phyloP scores from a whole-genome alignment of 768 basidiomycete genomes.

The Xerocomellus chrysenteron region DNA sequence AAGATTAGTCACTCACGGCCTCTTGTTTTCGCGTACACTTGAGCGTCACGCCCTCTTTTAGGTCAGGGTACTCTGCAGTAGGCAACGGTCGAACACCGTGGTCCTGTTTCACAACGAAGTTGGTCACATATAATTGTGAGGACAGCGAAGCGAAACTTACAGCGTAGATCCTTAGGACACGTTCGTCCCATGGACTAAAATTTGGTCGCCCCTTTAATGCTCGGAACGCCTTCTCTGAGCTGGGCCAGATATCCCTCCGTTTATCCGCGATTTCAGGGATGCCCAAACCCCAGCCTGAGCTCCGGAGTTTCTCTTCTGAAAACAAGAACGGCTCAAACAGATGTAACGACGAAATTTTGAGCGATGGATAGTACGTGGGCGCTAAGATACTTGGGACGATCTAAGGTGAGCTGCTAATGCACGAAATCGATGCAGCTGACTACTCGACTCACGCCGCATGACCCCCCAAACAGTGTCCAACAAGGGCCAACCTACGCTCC shows the following conservation, averaged over 20 bases:
- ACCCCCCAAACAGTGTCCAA: conserved; percentile 8
- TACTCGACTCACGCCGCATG: background rate
- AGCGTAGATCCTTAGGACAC: background rate
- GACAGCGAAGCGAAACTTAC: background rate
- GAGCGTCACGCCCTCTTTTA: conserved; percentile 2
- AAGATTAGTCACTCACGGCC: background rate
- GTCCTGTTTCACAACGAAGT: too few species aligned
- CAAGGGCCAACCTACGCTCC: background rate
- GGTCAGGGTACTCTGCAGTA: conserved; percentile 1
- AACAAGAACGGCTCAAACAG: background rate
- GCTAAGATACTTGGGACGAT: background rate
- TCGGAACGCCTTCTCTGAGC: background rate
- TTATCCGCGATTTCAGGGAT: background rate
- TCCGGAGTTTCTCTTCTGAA: background rate
- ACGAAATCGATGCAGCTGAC: too few species aligned
- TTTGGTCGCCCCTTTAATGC: background rate
- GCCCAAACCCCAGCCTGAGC: background rate
- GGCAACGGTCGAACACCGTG: background rate
- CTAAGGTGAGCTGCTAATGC: background rate
- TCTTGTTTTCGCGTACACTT: conserved; percentile 6
- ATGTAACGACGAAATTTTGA: conserved; percentile 11
- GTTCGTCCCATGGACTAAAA: conserved; percentile 4
- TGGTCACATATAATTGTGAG: too few species aligned
- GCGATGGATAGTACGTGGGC: background rate
- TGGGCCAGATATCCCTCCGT: conserved; percentile 2